A percentile compares a stretch with the other conserved stretches of the same genome.
Conservation (phyloP, 2,329 filamentous ascomycete species). For the Penicillium frequentans region DNA sequence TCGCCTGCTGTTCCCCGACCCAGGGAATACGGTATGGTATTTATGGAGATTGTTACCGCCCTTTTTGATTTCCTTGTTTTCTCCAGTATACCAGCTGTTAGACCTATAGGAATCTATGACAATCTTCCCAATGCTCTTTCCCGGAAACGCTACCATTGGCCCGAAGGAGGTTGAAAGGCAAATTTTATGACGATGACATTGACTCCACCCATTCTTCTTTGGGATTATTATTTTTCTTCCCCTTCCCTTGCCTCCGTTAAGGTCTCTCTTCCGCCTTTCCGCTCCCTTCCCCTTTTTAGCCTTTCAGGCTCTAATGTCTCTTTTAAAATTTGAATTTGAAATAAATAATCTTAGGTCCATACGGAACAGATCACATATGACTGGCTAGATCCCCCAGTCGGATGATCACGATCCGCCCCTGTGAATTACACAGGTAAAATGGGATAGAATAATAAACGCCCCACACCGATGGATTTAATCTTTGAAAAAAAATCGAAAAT, state of each 20-base stretch:
- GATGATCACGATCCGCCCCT: background rate
- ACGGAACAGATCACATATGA: background rate
- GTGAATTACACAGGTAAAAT: background rate
- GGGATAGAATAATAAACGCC: background rate
- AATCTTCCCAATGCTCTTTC: slow-evolving; percentile 4
- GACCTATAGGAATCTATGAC: slow-evolving; percentile 16
- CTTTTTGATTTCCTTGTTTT: background rate
- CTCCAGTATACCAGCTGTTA: background rate
- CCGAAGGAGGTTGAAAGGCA: background rate
- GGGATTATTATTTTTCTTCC: slow-evolving; percentile 5
- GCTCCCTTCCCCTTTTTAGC: slow-evolving; percentile 7
- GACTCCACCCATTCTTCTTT: slow-evolving; percentile 13
- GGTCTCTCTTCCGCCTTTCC: slow-evolving; percentile 17
- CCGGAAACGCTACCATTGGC: slow-evolving; percentile 12
- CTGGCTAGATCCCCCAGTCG: background rate
- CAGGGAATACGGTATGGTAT: slow-evolving; percentile 6
- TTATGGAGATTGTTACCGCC: background rate
- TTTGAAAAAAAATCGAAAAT: slow-evolving; percentile 12
- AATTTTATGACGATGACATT: slow-evolving; percentile 18
- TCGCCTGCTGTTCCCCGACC: slow-evolving; percentile 33
- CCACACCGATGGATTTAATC: slow-evolving; percentile 3
- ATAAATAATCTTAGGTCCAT: background rate
- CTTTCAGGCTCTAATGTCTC: slow-evolving; percentile 2
- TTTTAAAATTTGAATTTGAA: background rate
- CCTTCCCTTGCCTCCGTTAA: slow-evolving; percentile 16